These are phyloP conservation scores for Pichia sporocuriosa DNA, from an alignment of 805 yeast genomes.

Conservation along the genomic window DNA sequence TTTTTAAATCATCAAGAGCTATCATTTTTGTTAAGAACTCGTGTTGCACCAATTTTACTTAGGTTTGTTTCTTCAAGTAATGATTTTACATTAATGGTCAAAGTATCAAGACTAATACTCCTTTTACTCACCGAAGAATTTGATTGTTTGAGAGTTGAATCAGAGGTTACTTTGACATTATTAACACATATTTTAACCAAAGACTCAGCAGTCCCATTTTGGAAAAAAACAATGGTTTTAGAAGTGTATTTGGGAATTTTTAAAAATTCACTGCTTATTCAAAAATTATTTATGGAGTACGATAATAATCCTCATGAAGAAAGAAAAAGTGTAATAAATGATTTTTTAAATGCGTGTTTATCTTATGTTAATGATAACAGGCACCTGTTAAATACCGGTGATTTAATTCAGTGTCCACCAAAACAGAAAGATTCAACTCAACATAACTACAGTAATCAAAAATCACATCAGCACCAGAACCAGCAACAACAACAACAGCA, in stretches of 20 bases:
- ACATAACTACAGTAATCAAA: slow-evolving; percentile 8
- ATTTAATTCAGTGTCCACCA: slow-evolving; percentile 28
- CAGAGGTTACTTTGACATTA: slow-evolving; percentile 73
- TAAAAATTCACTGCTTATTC: slow-evolving; percentile 46
- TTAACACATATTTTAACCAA: slow-evolving; percentile 64
- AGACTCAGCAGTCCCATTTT: slow-evolving; percentile 47
- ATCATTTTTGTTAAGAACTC: slow-evolving; percentile 55
- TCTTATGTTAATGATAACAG: slow-evolving; percentile 31
- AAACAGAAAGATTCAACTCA: background rate
- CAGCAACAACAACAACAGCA: slow-evolving; percentile 8
- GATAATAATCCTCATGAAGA: slow-evolving; percentile 46
- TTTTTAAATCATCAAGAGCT: slow-evolving; percentile 60
- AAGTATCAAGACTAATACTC: slow-evolving; percentile 67
- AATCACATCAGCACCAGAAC: slow-evolving; percentile 13
- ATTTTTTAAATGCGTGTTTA: slow-evolving; percentile 41
- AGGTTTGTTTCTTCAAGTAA: slow-evolving; percentile 51
- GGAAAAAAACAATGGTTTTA: slow-evolving; percentile 71
- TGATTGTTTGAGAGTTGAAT: slow-evolving; percentile 58
- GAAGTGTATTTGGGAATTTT: slow-evolving; percentile 64
- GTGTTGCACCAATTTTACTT: slow-evolving; percentile 70
- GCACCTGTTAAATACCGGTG: slow-evolving; percentile 30
- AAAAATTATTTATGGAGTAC: slow-evolving; percentile 50
- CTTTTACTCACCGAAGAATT: slow-evolving; percentile 59
- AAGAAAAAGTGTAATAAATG: slow-evolving; percentile 54
- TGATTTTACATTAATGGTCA: slow-evolving; percentile 62